Conservation (phyloP, 352 stramenopile genomes). For the Phytophthora pseudosyringae region DNA sequence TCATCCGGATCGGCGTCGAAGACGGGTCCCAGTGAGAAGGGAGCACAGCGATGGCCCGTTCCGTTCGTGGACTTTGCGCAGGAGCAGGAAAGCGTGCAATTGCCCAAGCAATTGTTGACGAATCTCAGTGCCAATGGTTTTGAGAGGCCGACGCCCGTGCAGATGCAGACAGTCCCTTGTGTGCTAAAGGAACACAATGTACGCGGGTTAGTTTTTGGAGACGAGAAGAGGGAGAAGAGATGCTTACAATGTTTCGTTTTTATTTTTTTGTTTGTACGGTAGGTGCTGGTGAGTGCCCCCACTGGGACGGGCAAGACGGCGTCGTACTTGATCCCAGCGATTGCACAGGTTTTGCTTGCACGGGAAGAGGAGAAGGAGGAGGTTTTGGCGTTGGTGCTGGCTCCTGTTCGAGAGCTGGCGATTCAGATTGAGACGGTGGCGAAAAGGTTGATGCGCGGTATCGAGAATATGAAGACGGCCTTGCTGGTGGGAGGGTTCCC, state of each 20-base stretch:
- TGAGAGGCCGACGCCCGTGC: conserved; percentile 63
- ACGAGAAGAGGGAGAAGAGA: background rate
- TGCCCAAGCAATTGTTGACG: conserved; percentile 38
- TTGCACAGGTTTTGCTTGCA: conserved; percentile 46
- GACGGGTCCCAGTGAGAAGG: background rate
- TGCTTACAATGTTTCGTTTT: background rate
- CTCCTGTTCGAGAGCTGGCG: conserved; percentile 72
- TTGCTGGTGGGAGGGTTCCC: conserved; percentile 70
- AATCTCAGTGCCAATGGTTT: conserved; percentile 52
- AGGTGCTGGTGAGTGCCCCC: conserved; percentile 65
- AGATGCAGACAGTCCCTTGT: conserved; percentile 79
- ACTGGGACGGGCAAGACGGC: conserved; percentile 80
- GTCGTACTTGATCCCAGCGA: conserved; percentile 65
- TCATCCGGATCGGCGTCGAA: conserved; percentile 1
- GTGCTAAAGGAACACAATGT: conserved; percentile 50
- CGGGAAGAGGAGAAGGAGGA: conserved; percentile 21
- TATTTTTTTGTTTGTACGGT: conserved; percentile 4
- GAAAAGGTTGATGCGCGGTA: conserved; percentile 62
- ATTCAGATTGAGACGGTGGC: conserved; percentile 75
- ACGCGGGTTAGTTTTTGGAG: conserved; percentile 3
- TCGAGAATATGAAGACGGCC: conserved; percentile 71
- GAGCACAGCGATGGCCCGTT: background rate
- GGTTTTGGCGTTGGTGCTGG: conserved; percentile 53
- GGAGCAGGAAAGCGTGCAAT: conserved; percentile 22
- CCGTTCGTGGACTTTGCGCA: conserved; percentile 39